phyloP scores from a whole-genome alignment of 768 basidiomycete species.

The Lepiota venenata region DNA sequence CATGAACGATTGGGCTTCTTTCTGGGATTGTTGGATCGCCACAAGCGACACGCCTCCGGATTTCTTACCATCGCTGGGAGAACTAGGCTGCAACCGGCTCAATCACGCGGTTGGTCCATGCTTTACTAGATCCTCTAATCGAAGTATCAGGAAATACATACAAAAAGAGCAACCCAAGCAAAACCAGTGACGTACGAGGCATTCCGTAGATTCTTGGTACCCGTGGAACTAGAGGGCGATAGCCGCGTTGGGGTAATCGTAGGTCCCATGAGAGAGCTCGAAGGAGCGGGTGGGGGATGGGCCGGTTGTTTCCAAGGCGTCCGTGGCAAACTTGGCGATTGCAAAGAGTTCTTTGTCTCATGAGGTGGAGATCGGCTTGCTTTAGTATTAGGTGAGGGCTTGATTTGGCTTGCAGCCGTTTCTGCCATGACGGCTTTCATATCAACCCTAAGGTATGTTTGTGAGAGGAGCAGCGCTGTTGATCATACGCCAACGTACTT shows the following conservation, averaged over 20 bases:
- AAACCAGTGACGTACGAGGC: slow-evolving; percentile 41
- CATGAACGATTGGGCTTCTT: slow-evolving; percentile 41
- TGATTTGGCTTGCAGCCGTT: slow-evolving; percentile 33
- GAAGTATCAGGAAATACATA: not conserved
- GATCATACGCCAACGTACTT: slow-evolving; percentile 36
- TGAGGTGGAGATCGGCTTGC: not conserved
- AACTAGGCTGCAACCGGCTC: slow-evolving; percentile 32
- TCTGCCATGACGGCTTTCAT: slow-evolving; percentile 89
- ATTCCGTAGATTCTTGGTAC: slow-evolving; percentile 32
- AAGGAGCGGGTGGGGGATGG: not conserved
- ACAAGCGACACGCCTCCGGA: slow-evolving; percentile 52
- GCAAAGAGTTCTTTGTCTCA: not conserved
- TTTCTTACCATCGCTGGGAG: not conserved
- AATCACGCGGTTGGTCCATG: slow-evolving; percentile 61
- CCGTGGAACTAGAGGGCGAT: slow-evolving; percentile 20
- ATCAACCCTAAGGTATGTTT: slow-evolving; percentile 54
- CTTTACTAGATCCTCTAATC: slow-evolving; percentile 39
- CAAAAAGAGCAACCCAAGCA: not conserved
- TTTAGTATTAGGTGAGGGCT: slow-evolving; percentile 4
- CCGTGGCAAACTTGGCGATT: not conserved
- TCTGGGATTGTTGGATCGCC: slow-evolving; percentile 83
- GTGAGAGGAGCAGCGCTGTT: slow-evolving; percentile 5
- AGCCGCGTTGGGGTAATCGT: slow-evolving; percentile 61
- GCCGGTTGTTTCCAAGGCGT: not conserved
- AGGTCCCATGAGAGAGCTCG: slow-evolving; percentile 51